These are phyloP conservation scores for Arthrobotrys sinensis DNA, from an alignment of 2,329 filamentous ascomycete genomes.

Conservation along the genomic window DNA sequence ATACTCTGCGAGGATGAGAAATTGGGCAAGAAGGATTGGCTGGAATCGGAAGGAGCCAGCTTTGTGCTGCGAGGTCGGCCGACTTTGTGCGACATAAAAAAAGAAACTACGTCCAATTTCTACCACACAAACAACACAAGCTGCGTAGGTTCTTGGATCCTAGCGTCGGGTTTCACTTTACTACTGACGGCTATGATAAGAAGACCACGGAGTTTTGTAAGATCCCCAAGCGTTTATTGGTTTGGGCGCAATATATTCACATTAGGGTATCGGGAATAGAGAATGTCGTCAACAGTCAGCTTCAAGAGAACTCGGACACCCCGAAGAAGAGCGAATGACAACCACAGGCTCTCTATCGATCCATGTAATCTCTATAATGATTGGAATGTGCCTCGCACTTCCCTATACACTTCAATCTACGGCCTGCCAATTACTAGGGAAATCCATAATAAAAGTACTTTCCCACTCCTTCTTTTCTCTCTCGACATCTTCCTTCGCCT, in stretches of 20 bases:
- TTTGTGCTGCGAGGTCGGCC: slow-evolving; percentile 41
- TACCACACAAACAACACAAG: slow-evolving; percentile 16
- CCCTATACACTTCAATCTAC: not conserved
- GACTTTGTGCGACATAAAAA: slow-evolving; percentile 28
- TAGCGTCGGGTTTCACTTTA: no score
- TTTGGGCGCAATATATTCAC: not conserved
- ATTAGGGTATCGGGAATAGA: not conserved
- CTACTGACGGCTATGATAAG: not conserved
- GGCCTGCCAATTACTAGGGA: not conserved
- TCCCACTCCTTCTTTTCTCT: slow-evolving; percentile 16
- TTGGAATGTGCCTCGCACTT: not conserved
- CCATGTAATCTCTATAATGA: not conserved
- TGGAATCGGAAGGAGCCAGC: slow-evolving; percentile 30
- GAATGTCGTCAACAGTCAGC: not conserved
- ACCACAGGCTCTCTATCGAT: not conserved
- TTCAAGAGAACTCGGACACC: not conserved
- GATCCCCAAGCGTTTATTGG: not conserved
- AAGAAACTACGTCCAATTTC: slow-evolving; percentile 10
- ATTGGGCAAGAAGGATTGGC: slow-evolving; percentile 51
- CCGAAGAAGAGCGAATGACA: not conserved
- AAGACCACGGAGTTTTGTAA: not conserved
- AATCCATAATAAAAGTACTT: not conserved
- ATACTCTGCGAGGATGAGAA: slow-evolving; percentile 46
- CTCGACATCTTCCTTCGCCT: slow-evolving; percentile 2
- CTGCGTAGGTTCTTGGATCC: not conserved